A percentile compares a stretch with the other conserved stretches of the same genome.
These are phyloP conservation scores for Amylocystis lapponica DNA, from an alignment of 768 basidiomycete genomes.

Conservation along the genomic window DNA sequence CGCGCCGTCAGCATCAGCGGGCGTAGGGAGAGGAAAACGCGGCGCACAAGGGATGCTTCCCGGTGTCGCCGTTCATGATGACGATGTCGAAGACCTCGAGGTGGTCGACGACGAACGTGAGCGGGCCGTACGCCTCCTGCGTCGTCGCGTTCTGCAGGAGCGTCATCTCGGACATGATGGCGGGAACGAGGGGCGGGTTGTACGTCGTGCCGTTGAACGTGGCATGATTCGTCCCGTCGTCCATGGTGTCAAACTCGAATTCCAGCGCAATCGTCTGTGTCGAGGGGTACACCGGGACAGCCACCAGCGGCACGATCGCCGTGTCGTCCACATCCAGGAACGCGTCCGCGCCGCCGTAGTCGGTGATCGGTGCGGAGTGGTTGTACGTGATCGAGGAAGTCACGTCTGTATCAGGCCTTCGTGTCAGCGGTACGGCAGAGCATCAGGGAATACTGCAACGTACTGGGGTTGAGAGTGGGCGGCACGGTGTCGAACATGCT, in stretches of 20 bases:
- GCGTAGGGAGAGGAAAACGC: constrained; percentile 4
- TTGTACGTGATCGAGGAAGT: constrained; percentile 82
- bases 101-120: constrained; percentile 70
- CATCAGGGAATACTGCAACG: constrained; percentile 17
- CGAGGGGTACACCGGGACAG: constrained; percentile 43
- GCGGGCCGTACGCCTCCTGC: constrained; percentile 71
- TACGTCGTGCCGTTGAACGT: constrained; percentile 66
- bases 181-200: constrained; percentile 66
- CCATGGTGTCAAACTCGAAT: constrained; percentile 77
- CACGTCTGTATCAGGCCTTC: constrained; percentile 49
- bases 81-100: constrained; percentile 75
- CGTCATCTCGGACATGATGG: constrained; percentile 68
- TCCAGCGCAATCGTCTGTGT: constrained; percentile 65
- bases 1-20: not conserved
- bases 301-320: constrained; percentile 56
- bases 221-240: constrained; percentile 81
- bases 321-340: constrained; percentile 67
- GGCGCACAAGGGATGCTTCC: constrained; percentile 80
- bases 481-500: constrained; percentile 88
- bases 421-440: not conserved
- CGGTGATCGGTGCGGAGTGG: constrained; percentile 42
- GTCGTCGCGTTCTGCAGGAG: constrained; percentile 70
- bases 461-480: constrained; percentile 65
- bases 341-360: constrained; percentile 45
- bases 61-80: constrained; percentile 63